Base-by-base conservation (phyloP, 2,329 filamentous ascomycete species). In the Sporothrix schenckii region DNA sequence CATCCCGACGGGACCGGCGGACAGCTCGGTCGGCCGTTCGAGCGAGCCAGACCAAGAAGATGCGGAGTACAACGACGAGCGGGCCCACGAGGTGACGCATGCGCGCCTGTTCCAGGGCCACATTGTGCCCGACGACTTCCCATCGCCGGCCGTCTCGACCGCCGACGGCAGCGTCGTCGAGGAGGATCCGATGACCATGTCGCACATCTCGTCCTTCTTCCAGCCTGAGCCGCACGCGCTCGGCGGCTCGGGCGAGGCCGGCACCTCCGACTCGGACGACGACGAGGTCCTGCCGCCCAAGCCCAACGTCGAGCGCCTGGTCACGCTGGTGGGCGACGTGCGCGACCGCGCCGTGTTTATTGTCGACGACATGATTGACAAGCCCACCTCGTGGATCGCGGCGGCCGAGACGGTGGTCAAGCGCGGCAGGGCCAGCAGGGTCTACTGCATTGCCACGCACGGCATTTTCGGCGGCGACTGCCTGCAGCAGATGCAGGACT, bases 351-450 rank as follows among this genome's bases (percentile, higher is more conserved):
- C 92, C 0, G 95, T 98, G 69, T 91, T 99, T 78, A 93, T 99
- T 72, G 92, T 99, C 66, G 95, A 99, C 79, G 95, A 99, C 79
- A 98, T 99, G 92, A 97, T 99, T 77, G 95, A 99, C 82, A 97
- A 97, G 82, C 90, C 93, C 11, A 92, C 91, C 16, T 97, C 93
- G 7, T 99, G 95, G 95, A 96, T 99, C 75, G 94, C 94, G 6
- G 95, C 95, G 7, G 95, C 95, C 14, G 95, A 99, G 83, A 97
- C 94, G 0, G 94, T 97, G 2, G 92, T 97, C 68, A 98, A 98
- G 84, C 89, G 91, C 74, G 96, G 95, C 74, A 88, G 89, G 58
- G 95, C 95, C 1, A 97, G 92, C 76, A 95, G 92, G 80, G 95
- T 99, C 49, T 98, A 97, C 81, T 97, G 93, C 84, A 97, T 99